Percentiles rank a stretch among this genome's conserved stretches.
These are phyloP conservation scores for Croton laevigatus DNA, from an alignment of 441 rosid genomes.

Conservation along the genomic window DNA sequence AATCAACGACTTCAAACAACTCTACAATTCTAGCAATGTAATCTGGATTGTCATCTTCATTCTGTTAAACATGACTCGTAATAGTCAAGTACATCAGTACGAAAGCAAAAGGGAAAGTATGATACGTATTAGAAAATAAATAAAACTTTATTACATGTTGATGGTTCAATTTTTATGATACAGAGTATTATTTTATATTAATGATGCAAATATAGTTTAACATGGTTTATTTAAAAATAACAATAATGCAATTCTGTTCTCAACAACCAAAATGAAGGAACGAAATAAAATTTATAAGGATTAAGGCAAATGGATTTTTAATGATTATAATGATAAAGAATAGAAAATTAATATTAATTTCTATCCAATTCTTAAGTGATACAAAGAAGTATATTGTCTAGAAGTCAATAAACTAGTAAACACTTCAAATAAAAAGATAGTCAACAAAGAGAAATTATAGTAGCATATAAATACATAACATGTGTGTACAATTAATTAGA, in stretches of 20 bases:
- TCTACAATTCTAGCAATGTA: conserved; percentile 56
- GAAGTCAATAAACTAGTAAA: too few relatives aligned
- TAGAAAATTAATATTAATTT: not conserved
- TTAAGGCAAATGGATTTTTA: not conserved
- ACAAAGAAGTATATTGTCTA: too few relatives aligned
- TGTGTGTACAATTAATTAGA: too few relatives aligned
- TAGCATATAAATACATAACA: too few relatives aligned
- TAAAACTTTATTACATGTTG: not conserved
- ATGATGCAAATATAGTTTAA: not conserved
- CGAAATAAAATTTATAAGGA: not conserved
- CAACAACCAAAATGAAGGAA: not conserved
- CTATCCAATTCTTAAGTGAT: not conserved
- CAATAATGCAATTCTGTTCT: not conserved
- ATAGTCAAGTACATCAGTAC: not conserved
- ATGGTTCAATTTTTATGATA: not conserved
- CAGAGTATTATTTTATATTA: not conserved
- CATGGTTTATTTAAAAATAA: not conserved
- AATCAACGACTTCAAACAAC: conserved; percentile 50
- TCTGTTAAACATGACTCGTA: conserved; percentile 27
- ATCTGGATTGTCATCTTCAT: conserved; percentile 39
- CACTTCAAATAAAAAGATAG: too few relatives aligned
- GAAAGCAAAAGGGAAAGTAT: not conserved
- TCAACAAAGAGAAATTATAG: too few relatives aligned
- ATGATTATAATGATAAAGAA: not conserved
- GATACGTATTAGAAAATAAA: not conserved